phyloP scores from a whole-genome alignment of 2,329 filamentous ascomycete species.

The Penicillium sp. region DNA sequence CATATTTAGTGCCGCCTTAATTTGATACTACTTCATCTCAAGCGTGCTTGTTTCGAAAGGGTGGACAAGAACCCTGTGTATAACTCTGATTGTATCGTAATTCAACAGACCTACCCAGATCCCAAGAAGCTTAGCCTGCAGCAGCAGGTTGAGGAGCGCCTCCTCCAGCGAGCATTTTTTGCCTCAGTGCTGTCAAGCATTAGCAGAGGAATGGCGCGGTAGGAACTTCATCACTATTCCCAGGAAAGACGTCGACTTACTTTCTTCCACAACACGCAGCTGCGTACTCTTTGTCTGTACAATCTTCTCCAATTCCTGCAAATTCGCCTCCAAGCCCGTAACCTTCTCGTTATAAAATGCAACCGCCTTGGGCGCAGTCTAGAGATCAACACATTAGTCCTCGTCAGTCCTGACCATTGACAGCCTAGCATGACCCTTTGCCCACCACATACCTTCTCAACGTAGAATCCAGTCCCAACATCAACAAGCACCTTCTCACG shows the following conservation, averaged over 20 bases:
- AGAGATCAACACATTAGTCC: background rate
- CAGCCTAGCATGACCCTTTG: too few species aligned
- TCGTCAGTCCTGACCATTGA: background rate
- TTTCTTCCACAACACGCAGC: slow-evolving; percentile 82
- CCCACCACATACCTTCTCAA: slow-evolving; percentile 68
- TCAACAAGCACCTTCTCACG: slow-evolving; percentile 80
- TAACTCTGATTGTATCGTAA: slow-evolving; percentile 1
- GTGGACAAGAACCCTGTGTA: background rate
- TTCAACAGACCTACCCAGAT: background rate
- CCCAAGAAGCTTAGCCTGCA: slow-evolving; percentile 15
- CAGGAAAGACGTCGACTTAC: slow-evolving; percentile 45
- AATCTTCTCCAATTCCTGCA: slow-evolving; percentile 65
- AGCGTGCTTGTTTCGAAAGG: background rate
- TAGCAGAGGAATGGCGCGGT: slow-evolving; percentile 15
- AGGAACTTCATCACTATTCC: background rate
- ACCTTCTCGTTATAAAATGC: slow-evolving; percentile 67
- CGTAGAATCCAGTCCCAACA: slow-evolving; percentile 87
- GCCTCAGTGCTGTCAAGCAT: slow-evolving; percentile 45
- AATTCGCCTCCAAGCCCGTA: slow-evolving; percentile 60
- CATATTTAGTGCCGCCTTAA: background rate
- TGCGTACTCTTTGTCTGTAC: slow-evolving; percentile 76
- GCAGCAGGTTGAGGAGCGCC: slow-evolving; percentile 34
- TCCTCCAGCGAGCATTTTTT: slow-evolving; percentile 50
- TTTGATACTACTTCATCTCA: background rate
- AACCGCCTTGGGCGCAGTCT: slow-evolving; percentile 57